Evolutionary conservation across 2,329 filamentous ascomycete genomes (phyloP).

Genomic region (Hymenoscyphus albidus): DNA sequence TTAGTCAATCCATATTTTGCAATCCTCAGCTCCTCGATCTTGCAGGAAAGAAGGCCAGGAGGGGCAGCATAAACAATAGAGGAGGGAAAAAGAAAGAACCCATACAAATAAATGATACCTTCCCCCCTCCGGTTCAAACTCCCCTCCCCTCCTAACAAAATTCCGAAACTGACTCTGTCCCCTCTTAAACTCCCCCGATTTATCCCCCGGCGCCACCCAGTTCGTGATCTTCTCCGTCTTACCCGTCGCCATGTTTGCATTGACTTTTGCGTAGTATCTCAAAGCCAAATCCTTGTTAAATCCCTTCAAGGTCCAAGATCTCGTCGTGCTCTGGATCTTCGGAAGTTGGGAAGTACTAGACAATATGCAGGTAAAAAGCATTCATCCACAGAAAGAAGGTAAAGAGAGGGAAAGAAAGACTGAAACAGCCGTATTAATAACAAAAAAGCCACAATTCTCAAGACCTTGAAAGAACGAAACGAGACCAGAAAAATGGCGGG

Average conservation of each 20-base stretch:
- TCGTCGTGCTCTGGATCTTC: too few relatives aligned
- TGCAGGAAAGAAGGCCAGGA: too few relatives aligned
- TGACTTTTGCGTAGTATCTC: too few relatives aligned
- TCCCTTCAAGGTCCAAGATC: too few relatives aligned
- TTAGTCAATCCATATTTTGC: neutral
- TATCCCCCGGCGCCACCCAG: slow-evolving; percentile 76
- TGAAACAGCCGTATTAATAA: neutral
- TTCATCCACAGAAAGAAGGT: neutral
- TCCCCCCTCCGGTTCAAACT: slow-evolving; percentile 73
- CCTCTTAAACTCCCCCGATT: slow-evolving; percentile 88
- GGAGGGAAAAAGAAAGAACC: slow-evolving; percentile 71
- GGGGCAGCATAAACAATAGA: slow-evolving; percentile 35
- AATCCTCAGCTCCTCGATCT: too few relatives aligned
- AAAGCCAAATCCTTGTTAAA: neutral
- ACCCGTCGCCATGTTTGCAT: slow-evolving; percentile 19
- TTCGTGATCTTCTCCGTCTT: slow-evolving; percentile 61
- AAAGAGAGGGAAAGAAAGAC: neutral
- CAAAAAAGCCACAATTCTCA: neutral
- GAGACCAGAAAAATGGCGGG: neutral
- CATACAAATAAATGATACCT: slow-evolving; percentile 89
- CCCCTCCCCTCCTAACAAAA: slow-evolving; percentile 58
- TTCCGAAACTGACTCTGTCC: slow-evolving; percentile 76
- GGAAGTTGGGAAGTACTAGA: neutral
- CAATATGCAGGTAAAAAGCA: neutral
- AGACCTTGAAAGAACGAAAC: neutral